A percentile compares a stretch with the other conserved stretches of the same genome.
Conservation (phyloP, 495 filamentous ascomycete genomes). For the Pseudotulostoma volvatum region DNA sequence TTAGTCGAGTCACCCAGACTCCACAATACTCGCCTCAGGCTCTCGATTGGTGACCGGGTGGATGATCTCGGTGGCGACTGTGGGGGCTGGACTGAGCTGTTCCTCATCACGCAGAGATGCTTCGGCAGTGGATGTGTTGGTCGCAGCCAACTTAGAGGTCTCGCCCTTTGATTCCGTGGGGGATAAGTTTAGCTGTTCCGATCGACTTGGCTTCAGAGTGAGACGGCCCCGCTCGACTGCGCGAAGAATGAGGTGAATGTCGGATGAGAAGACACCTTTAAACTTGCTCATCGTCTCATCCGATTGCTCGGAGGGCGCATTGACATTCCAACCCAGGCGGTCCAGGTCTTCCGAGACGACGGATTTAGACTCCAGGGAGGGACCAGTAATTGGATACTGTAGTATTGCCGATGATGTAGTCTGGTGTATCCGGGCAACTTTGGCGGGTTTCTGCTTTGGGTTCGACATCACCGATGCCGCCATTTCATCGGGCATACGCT, state of each 20-base stretch:
- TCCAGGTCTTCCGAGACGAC: slow-evolving; percentile 21
- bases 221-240: slow-evolving; percentile 23
- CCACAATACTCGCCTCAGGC: no score
- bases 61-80: slow-evolving; percentile 21
- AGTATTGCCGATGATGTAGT: slow-evolving; percentile 20
- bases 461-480: slow-evolving; percentile 13
- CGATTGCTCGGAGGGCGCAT: slow-evolving; percentile 17
- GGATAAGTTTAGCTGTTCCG: slow-evolving; percentile 18
- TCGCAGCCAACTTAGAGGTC: neutral
- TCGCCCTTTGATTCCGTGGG: slow-evolving; percentile 18
- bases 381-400: slow-evolving; percentile 20
- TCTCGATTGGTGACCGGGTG: no score
- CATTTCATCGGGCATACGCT: slow-evolving; percentile 24
- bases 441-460: slow-evolving; percentile 22
- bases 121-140: slow-evolving; percentile 8
- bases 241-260: slow-evolving; percentile 20
- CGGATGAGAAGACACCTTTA: slow-evolving; percentile 23
- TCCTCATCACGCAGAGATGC: slow-evolving; percentile 11
- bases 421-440: slow-evolving; percentile 19
- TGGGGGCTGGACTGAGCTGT: slow-evolving; percentile 11
- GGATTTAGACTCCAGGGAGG: slow-evolving; percentile 22
- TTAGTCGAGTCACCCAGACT: no score
- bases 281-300: slow-evolving; percentile 25
- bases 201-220: slow-evolving; percentile 18
- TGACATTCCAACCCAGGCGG: slow-evolving; percentile 25